Conservation (phyloP, 1,139 yeast genomes). For the Candida tropicalis region DNA sequence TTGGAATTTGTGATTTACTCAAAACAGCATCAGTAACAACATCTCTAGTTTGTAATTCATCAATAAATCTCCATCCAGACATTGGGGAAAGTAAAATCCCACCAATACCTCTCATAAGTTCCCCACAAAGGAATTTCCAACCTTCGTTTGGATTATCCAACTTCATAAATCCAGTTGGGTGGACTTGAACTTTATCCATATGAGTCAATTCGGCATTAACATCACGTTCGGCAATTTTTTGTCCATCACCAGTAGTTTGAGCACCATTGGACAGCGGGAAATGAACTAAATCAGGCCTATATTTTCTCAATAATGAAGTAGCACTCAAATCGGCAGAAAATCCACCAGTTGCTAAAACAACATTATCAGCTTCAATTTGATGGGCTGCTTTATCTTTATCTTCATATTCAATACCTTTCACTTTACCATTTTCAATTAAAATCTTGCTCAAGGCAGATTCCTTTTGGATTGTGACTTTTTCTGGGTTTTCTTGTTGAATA, state of each 20-base stretch:
- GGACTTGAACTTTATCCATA: slow-evolving; percentile 42
- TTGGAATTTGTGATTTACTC: slow-evolving; percentile 22
- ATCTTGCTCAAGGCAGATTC: slow-evolving; percentile 24
- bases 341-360: slow-evolving; percentile 44
- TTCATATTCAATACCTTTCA: slow-evolving; percentile 27
- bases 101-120: slow-evolving; percentile 40
- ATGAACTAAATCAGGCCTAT: slow-evolving; percentile 34
- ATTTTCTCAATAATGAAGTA: slow-evolving; percentile 26
- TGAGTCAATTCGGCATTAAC: slow-evolving; percentile 34
- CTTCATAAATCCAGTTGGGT: slow-evolving; percentile 43
- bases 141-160: slow-evolving; percentile 19
- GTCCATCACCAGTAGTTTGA: slow-evolving; percentile 43
- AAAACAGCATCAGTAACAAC: slow-evolving; percentile 31
- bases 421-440: slow-evolving; percentile 17
- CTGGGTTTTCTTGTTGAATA: slow-evolving; percentile 16
- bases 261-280: slow-evolving; percentile 41
- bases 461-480: slow-evolving; percentile 24
- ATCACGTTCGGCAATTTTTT: slow-evolving; percentile 34
- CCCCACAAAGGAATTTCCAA: slow-evolving; percentile 42
- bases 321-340: slow-evolving; percentile 32
- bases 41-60: slow-evolving; percentile 40
- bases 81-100: slow-evolving; percentile 36
- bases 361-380: slow-evolving; percentile 19
- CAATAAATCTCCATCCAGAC: slow-evolving; percentile 35
- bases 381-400: slow-evolving; percentile 10